Conservation (phyloP, 1,284 basidiomycete genomes). For the Cryptococcus sp. region DNA sequence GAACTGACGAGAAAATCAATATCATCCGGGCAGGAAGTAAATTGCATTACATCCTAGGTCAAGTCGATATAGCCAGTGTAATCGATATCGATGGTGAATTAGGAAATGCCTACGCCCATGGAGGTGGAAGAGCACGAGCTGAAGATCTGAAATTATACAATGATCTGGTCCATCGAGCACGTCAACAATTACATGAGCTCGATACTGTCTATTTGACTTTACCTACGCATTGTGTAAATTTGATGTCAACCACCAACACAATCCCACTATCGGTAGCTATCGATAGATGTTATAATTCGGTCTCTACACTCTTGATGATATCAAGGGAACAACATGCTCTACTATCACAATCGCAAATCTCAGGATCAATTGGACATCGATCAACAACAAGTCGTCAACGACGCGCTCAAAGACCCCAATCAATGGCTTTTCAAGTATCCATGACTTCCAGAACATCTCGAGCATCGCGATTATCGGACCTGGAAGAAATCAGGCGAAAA, state of each 20-base stretch:
- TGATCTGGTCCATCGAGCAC: slow-evolving; percentile 35
- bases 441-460: slow-evolving; percentile 1
- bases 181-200: slow-evolving; percentile 29
- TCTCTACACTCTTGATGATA: slow-evolving; percentile 29
- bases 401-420: not conserved
- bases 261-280: slow-evolving; percentile 9
- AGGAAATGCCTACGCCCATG: no score
- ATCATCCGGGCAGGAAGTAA: slow-evolving; percentile 18
- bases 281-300: slow-evolving; percentile 16
- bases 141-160: slow-evolving; percentile 29
- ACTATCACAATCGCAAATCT: slow-evolving; percentile 24
- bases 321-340: slow-evolving; percentile 28
- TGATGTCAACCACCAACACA: not conserved
- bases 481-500: not conserved
- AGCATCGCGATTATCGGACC: slow-evolving; percentile 1
- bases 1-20: slow-evolving; percentile 11
- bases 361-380: slow-evolving; percentile 24
- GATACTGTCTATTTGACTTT: slow-evolving; percentile 17
- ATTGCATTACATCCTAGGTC: slow-evolving; percentile 16
- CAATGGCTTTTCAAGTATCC: slow-evolving; percentile 1
- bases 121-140: slow-evolving; percentile 12
- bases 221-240: not conserved
- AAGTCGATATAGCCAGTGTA: slow-evolving; percentile 41
- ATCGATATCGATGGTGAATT: slow-evolving; percentile 45
- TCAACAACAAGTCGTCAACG: slow-evolving; percentile 10